Percentiles rank a stretch among this genome's conserved stretches.
Evolutionary conservation across 495 filamentous ascomycete species (phyloP).

Genomic region (Aspergillus steynii): DNA sequence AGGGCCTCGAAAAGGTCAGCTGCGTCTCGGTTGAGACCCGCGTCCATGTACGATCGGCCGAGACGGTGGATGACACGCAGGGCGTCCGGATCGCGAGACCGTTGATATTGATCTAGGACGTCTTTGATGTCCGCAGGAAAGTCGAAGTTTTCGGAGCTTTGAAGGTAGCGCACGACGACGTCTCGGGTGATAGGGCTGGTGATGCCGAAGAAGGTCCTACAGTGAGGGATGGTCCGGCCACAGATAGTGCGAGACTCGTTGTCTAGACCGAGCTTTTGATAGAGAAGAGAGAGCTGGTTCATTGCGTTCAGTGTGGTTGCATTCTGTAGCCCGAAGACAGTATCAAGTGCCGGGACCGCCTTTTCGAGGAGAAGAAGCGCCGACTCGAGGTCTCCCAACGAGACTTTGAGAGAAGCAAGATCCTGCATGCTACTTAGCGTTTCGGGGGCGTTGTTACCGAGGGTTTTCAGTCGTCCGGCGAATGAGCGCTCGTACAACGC

Average conservation of each 20-base stretch:
- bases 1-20: conserved; percentile 28
- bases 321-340: conserved; percentile 31
- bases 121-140: conserved; percentile 31
- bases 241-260: conserved; percentile 27
- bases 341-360: conserved; percentile 31
- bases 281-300: conserved; percentile 29
- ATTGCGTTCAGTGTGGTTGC: conserved; percentile 30
- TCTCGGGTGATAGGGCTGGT: conserved; percentile 27
- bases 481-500: conserved; percentile 33
- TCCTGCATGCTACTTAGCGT: conserved; percentile 35
- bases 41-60: conserved; percentile 30
- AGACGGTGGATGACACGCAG: conserved; percentile 33
- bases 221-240: conserved; percentile 29
- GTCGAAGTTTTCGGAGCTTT: conserved; percentile 31
- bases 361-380: conserved; percentile 31
- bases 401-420: conserved; percentile 29
- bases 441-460: conserved; percentile 32
- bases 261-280: conserved; percentile 32
- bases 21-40: conserved; percentile 32
- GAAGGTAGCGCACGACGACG: conserved; percentile 27
- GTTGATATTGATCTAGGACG: conserved; percentile 28
- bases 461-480: conserved; percentile 30
- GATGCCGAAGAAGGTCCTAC: conserved; percentile 27
- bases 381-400: conserved; percentile 29
- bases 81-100: conserved; percentile 23